A percentile compares a stretch with the other conserved stretches of the same genome.
Conservation (phyloP, 1,284 basidiomycete genomes). For the Apiotrichum gamsii region DNA sequence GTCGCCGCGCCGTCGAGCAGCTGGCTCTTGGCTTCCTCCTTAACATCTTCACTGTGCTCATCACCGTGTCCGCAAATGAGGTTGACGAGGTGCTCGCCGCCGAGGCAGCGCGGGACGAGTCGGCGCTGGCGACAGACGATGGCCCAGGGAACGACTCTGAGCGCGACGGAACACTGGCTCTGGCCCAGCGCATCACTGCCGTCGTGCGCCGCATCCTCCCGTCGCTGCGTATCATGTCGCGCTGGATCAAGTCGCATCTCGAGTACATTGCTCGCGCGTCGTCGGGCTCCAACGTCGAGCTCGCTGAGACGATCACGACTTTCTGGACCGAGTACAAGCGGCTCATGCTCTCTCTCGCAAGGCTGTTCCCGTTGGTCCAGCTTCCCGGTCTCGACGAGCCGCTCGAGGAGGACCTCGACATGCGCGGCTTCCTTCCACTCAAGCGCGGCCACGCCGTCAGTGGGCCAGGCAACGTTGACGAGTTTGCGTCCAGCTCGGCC, state of each 20-base stretch:
- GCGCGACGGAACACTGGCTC: constrained; percentile 46
- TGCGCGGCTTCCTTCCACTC: constrained; percentile 81
- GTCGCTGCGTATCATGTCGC: constrained; percentile 75
- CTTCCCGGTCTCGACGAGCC: constrained; percentile 60
- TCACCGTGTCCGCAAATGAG: constrained; percentile 60
- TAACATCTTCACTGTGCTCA: constrained; percentile 59
- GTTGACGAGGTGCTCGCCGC: constrained; percentile 40
- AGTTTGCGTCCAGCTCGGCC: constrained; percentile 1
- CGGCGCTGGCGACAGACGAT: constrained; percentile 27
- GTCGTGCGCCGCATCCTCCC: constrained; percentile 79
- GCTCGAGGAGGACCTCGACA: constrained; percentile 88
- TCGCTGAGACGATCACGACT: constrained; percentile 31
- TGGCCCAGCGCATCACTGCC: constrained; percentile 76
- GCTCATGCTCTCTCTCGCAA: constrained; percentile 60
- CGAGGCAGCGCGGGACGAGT: constrained; percentile 33
- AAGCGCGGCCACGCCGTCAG: constrained; percentile 51
- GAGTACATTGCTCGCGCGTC: constrained; percentile 55
- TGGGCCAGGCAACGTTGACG: constrained; percentile 41
- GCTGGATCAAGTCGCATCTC: constrained; percentile 79
- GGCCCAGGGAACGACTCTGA: constrained; percentile 45
- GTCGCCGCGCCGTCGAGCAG: constrained; percentile 54
- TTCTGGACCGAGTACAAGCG: constrained; percentile 72
- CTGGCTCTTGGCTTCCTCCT: constrained; percentile 68
- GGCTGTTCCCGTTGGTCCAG: constrained; percentile 62
- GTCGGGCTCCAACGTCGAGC: constrained; percentile 7